Percentiles rank a stretch among this genome's conserved stretches.
Evolutionary conservation across 352 stramenopile species (phyloP).

Genomic region (Pythium brachiatum): DNA sequence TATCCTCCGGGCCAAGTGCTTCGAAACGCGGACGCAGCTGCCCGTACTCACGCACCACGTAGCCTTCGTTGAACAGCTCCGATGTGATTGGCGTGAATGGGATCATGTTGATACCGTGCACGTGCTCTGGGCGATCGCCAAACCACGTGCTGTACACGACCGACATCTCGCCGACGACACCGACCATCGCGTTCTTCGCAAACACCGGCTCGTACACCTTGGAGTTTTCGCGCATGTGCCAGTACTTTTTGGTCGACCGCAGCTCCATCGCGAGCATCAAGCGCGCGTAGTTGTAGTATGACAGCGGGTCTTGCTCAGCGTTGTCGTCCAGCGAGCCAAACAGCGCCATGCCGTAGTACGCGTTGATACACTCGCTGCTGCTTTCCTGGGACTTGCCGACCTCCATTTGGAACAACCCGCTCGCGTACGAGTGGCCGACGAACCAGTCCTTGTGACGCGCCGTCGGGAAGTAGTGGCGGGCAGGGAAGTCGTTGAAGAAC

Average conservation of each 20-base stretch:
- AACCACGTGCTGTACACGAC: slow-evolving; percentile 88
- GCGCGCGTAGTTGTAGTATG: slow-evolving; percentile 85
- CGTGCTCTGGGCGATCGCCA: slow-evolving; percentile 58
- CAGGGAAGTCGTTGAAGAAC: slow-evolving; percentile 55
- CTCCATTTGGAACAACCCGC: slow-evolving; percentile 92
- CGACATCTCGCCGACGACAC: slow-evolving; percentile 72
- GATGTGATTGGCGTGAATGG: slow-evolving; percentile 75
- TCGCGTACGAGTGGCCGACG: slow-evolving; percentile 95
- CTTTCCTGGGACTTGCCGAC: slow-evolving; percentile 96
- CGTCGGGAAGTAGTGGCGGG: slow-evolving; percentile 71
- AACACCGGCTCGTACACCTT: slow-evolving; percentile 77
- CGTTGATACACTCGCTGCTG: slow-evolving; percentile 94
- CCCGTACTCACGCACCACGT: slow-evolving; percentile 53
- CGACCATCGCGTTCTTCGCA: slow-evolving; percentile 75
- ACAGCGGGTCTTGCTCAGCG: slow-evolving; percentile 27
- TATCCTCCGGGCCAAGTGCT: slow-evolving; percentile 38
- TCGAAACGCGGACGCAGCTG: slow-evolving; percentile 47
- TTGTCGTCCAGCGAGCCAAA: slow-evolving; percentile 64
- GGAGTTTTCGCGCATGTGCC: slow-evolving; percentile 89
- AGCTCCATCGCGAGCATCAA: slow-evolving; percentile 92
- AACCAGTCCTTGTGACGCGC: slow-evolving; percentile 96
- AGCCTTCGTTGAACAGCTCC: slow-evolving; percentile 56
- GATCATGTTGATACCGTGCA: slow-evolving; percentile 86
- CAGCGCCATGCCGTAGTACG: slow-evolving; percentile 94
- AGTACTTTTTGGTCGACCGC: slow-evolving; percentile 94